Conservation (phyloP, 2,329 filamentous ascomycete genomes). For the Periconia sp. region DNA sequence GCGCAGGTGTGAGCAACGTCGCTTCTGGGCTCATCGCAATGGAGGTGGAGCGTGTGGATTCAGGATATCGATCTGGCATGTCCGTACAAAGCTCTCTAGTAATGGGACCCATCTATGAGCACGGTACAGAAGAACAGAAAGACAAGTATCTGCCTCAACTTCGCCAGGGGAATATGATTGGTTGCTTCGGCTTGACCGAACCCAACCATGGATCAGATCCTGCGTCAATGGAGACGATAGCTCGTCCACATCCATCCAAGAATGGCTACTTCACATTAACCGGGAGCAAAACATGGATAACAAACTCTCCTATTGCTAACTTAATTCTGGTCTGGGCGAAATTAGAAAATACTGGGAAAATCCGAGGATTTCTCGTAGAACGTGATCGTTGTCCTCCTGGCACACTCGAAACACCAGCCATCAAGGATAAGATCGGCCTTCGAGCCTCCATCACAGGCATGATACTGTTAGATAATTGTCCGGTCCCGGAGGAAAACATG, state of each 20-base stretch:
- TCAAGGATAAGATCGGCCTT: slow-evolving; percentile 95
- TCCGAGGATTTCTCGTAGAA: slow-evolving; percentile 90
- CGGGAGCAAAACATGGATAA: slow-evolving; percentile 94
- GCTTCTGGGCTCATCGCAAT: slow-evolving; percentile 89
- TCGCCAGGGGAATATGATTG: slow-evolving; percentile 81
- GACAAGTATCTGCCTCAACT: slow-evolving; percentile 80
- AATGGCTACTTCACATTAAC: slow-evolving; percentile 80
- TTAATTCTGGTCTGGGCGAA: slow-evolving; percentile 92
- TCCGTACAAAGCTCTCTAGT: slow-evolving; percentile 91
- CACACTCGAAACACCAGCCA: slow-evolving; percentile 85
- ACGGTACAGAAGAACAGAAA: slow-evolving; percentile 86
- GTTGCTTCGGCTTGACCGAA: slow-evolving; percentile 89
- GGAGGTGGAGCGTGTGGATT: slow-evolving; percentile 89
- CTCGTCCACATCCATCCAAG: slow-evolving; percentile 83
- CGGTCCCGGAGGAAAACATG: slow-evolving; percentile 91
- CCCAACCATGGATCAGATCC: slow-evolving; percentile 93
- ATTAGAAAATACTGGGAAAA: slow-evolving; percentile 88
- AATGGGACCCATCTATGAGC: slow-evolving; percentile 91
- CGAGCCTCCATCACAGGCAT: slow-evolving; percentile 94
- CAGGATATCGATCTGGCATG: slow-evolving; percentile 90
- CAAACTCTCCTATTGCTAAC: slow-evolving; percentile 89
- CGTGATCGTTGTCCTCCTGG: slow-evolving; percentile 83
- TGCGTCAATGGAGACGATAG: slow-evolving; percentile 86
- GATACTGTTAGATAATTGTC: slow-evolving; percentile 93
- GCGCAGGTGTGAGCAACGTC: slow-evolving; percentile 85